Percentiles rank a stretch among this genome's conserved stretches.
Evolutionary conservation across 1,284 basidiomycete genomes (phyloP).

Genomic region (Meira miltonrushii): DNA sequence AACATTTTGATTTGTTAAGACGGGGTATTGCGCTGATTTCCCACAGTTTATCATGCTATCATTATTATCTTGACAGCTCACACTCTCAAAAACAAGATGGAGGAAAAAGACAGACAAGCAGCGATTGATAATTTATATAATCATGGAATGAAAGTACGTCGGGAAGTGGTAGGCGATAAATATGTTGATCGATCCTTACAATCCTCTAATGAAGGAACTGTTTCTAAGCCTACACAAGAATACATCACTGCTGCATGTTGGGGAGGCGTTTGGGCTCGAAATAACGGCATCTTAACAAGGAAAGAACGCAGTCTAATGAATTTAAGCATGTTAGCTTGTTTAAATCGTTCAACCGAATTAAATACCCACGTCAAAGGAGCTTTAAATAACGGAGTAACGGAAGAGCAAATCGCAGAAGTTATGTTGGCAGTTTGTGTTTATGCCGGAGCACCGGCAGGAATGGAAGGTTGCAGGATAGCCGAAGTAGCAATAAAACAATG

Average conservation of each 20-base stretch:
- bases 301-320: not conserved
- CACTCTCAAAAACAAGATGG: no score
- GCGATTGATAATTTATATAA: slow-evolving; percentile 1
- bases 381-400: slow-evolving; percentile 28
- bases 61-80: no score
- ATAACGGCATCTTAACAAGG: not conserved
- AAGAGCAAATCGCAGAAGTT: slow-evolving; percentile 22
- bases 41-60: no score
- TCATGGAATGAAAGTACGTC: not conserved
- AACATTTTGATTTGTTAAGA: no score
- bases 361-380: slow-evolving; percentile 24
- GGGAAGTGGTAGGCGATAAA: not conserved
- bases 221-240: not conserved
- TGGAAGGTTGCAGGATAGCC: slow-evolving; percentile 24
- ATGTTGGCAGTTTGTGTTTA: slow-evolving; percentile 25
- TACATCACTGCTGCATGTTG: not conserved
- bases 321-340: slow-evolving; percentile 15
- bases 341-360: slow-evolving; percentile 23
- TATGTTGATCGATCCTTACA: not conserved
- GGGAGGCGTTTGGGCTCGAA: not conserved
- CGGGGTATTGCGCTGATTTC: no score
- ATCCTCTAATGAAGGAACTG: not conserved
- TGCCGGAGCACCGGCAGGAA: slow-evolving; percentile 25
- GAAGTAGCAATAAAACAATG: slow-evolving; percentile 29
- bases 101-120: not conserved